Evolutionary conservation across 495 filamentous ascomycete species (phyloP), one percentile per base, ranked within the genome.

Genomic region (Lophiostoma macrostomum): DNA sequence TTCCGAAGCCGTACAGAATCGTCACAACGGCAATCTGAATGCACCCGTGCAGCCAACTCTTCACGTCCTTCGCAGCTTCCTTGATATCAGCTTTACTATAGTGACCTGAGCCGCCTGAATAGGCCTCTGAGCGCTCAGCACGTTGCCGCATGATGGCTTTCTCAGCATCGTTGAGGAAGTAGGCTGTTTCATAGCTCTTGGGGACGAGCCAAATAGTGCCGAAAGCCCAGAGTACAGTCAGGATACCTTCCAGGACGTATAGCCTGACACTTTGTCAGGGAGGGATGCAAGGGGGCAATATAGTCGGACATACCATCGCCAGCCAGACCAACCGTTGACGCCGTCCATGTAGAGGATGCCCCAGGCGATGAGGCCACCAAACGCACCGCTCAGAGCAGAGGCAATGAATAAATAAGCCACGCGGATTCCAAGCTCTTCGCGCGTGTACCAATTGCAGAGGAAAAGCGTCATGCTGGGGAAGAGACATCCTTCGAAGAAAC

Each of bases 171-270:
- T 19, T 56, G 46, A 61, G 53, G 29, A 61, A 61, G 35, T 71
- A 71, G 3, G 70, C 70, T 6, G 66, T 73, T 23, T 67, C 64
- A 37, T 69, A 71, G 37, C 57, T 61, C 13, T 62, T 60, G 14
- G 69, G 69, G 20, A 73, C 62, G 10, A 73, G 37, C 51, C 67
- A 69, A 35, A 64, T 52, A 51, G 65, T 66, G 7, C 58, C 16
- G 11, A 28, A 35, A 19, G 68, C 68, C 29, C 64, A 58, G 12
- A 63, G 49, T 29, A 73, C 50, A 8, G 69, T 72, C 22, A 68
- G 65, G 8, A 66, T 40, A 18, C 71, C 70, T 58, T 73, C 70
- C 31, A 73, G 64, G 34, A 73, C 67, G 34, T 70, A 73, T 11
- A 71, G 42, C 69, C 70, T 72, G 29, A 6, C 1, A 19, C 36